phyloP scores from a whole-genome alignment of 163 green algal genomes.

The Trebouxia gelatinosa region DNA sequence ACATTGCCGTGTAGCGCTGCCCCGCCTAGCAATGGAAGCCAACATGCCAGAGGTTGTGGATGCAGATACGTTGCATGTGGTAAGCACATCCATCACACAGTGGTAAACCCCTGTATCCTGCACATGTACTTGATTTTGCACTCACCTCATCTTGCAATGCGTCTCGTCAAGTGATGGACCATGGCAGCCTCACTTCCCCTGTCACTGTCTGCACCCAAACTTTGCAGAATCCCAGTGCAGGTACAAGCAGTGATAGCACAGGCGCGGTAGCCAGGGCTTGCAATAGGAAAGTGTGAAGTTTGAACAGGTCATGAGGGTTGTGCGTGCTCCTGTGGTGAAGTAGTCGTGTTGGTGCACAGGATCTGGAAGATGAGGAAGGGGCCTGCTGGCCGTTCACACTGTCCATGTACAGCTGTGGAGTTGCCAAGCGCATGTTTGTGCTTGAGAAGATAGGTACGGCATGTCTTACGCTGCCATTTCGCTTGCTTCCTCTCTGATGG shows the following conservation, averaged over 20 bases:
- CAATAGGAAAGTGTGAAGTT: too few relatives aligned
- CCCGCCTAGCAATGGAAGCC: conserved; percentile 18
- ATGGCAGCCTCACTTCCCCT: too few relatives aligned
- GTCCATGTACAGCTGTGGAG: conserved; percentile 8
- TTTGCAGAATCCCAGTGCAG: too few relatives aligned
- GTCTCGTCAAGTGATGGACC: background rate
- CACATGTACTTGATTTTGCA: background rate
- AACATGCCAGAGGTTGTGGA: conserved; percentile 27
- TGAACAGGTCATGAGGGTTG: too few relatives aligned
- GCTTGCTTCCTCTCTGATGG: too few relatives aligned
- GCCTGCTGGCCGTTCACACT: background rate
- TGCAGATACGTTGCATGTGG: background rate
- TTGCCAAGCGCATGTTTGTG: conserved; percentile 17
- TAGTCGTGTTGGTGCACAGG: too few relatives aligned
- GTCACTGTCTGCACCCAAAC: too few relatives aligned
- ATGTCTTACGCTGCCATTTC: too few relatives aligned
- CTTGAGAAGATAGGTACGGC: conserved; percentile 13
- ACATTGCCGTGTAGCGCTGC: conserved; percentile 1
- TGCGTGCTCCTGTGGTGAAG: too few relatives aligned
- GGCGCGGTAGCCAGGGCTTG: too few relatives aligned
- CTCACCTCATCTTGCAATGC: background rate
- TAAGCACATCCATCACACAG: background rate
- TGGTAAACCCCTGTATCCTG: background rate
- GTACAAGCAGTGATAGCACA: too few relatives aligned
- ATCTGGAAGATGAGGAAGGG: background rate